Percentiles rank a stretch among this genome's conserved stretches.
Evolutionary conservation across 306 rosid species (phyloP).

Genomic region (Hippophae rhamnoides): DNA sequence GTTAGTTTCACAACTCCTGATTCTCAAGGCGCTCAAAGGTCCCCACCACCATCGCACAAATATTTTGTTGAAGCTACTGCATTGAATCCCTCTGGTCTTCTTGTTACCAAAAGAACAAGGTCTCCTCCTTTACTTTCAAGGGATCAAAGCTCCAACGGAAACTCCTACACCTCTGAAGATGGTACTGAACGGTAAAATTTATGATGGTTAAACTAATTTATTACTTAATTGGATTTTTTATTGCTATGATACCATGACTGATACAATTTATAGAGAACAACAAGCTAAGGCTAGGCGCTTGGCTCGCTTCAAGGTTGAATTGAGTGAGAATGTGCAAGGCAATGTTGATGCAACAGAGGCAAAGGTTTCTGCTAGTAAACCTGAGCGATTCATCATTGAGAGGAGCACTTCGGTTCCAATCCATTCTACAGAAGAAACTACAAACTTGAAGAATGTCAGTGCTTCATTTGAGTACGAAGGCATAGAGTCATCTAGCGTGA

Average conservation of each 20-base stretch:
- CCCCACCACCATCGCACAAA: slow-evolving; percentile 19
- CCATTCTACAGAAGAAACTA: slow-evolving; percentile 33
- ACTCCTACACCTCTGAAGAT: slow-evolving; percentile 36
- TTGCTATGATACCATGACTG: slow-evolving; percentile 3
- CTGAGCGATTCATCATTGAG: slow-evolving; percentile 28
- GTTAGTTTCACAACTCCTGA: slow-evolving; percentile 14
- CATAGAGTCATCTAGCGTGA: slow-evolving; percentile 41
- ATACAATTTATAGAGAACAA: slow-evolving; percentile 48
- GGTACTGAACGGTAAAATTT: slow-evolving; percentile 62
- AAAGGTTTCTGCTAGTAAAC: slow-evolving; percentile 27
- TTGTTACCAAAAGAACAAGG: slow-evolving; percentile 63
- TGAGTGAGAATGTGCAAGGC: slow-evolving; percentile 39
- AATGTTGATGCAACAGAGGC: slow-evolving; percentile 34
- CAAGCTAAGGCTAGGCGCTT: slow-evolving; percentile 89
- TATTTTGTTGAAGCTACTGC: slow-evolving; percentile 18
- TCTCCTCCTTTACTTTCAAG: slow-evolving; percentile 51
- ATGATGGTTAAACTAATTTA: slow-evolving; percentile 14
- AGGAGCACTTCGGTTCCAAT: slow-evolving; percentile 31
- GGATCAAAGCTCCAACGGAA: slow-evolving; percentile 38
- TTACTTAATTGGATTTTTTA: slow-evolving; percentile 9
- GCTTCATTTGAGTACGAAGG: slow-evolving; percentile 46
- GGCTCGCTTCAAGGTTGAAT: slow-evolving; percentile 83
- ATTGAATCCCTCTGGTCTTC: slow-evolving; percentile 25
- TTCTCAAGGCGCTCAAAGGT: slow-evolving; percentile 18
- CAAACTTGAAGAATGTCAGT: slow-evolving; percentile 31